phyloP scores from a whole-genome alignment of 164 flowering plant species.

The Litsea cubeba region DNA sequence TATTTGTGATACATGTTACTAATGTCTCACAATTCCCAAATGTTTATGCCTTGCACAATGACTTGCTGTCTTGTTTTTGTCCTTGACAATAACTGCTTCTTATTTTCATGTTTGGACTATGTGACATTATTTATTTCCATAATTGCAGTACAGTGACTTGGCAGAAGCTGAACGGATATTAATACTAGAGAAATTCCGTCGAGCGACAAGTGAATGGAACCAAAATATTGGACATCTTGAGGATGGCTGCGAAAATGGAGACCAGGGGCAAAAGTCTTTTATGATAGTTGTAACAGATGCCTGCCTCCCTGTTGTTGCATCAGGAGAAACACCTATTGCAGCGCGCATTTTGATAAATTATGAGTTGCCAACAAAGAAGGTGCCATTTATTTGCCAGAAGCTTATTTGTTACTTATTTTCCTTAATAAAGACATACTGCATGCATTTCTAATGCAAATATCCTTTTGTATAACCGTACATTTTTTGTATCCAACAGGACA shows the following conservation, averaged over 20 bases:
- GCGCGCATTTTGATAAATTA: conserved; percentile 81
- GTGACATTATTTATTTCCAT: background rate
- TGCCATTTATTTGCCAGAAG: conserved; percentile 11
- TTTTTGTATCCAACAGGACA: too few relatives aligned
- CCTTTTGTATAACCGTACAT: too few relatives aligned
- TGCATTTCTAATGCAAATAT: too few relatives aligned
- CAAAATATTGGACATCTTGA: conserved; percentile 27
- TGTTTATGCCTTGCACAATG: background rate
- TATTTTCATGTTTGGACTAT: background rate
- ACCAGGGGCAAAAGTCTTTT: conserved; percentile 46
- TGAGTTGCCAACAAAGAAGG: conserved; percentile 91
- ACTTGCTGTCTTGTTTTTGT: background rate
- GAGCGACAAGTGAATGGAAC: conserved; percentile 53
- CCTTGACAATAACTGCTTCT: background rate
- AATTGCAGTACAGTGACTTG: conserved; percentile 76
- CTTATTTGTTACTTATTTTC: background rate
- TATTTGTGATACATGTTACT: background rate
- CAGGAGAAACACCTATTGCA: conserved; percentile 66
- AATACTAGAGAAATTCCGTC: conserved; percentile 55
- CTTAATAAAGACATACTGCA: background rate
- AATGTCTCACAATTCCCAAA: too few relatives aligned
- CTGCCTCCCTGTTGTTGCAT: conserved; percentile 73
- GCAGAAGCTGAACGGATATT: conserved; percentile 57
- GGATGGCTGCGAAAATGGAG: conserved; percentile 33
- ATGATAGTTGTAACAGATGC: conserved; percentile 81